Percentiles rank a stretch among this genome's conserved stretches.
These are phyloP conservation scores for Tolypocladium cylindrosporum DNA, from an alignment of 2,329 filamentous ascomycete genomes.

Conservation along the genomic window DNA sequence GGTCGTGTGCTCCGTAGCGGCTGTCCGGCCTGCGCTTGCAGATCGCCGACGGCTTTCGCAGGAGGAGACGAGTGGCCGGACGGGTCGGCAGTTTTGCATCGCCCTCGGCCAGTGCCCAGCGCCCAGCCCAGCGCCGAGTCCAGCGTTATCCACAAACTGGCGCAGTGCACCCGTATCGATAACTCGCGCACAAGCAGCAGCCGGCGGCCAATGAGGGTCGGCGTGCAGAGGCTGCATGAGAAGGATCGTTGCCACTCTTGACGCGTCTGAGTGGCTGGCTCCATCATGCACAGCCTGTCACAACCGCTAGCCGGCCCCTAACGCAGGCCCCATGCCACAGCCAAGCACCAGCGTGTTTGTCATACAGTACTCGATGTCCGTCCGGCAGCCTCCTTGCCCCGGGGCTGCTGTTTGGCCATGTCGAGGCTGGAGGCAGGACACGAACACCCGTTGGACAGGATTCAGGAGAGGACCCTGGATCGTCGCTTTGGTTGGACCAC, in stretches of 20 bases:
- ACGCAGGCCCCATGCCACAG: neutral
- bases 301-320: neutral
- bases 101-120: constrained; percentile 2
- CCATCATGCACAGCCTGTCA: constrained; percentile 5
- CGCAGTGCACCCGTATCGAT: neutral
- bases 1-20: neutral
- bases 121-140: neutral
- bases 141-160: neutral
- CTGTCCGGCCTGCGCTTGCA: constrained; percentile 5
- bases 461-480: constrained; percentile 4
- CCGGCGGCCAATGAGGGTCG: constrained; percentile 9
- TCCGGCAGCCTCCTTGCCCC: neutral
- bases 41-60: constrained; percentile 9
- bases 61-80: constrained; percentile 4
- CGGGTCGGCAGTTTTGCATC: constrained; percentile 13
- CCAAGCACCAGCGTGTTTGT: constrained; percentile 2
- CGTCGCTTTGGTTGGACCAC: constrained; percentile 1
- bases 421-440: neutral
- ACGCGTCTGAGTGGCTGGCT: constrained; percentile 8
- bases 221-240: constrained; percentile 10
- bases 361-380: neutral
- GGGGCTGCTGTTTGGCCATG: neutral
- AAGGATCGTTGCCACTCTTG: constrained; percentile 12
- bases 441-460: constrained; percentile 1
- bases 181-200: neutral